Base-by-base conservation (phyloP, 805 yeast genomes). In the Candida easanensis region DNA sequence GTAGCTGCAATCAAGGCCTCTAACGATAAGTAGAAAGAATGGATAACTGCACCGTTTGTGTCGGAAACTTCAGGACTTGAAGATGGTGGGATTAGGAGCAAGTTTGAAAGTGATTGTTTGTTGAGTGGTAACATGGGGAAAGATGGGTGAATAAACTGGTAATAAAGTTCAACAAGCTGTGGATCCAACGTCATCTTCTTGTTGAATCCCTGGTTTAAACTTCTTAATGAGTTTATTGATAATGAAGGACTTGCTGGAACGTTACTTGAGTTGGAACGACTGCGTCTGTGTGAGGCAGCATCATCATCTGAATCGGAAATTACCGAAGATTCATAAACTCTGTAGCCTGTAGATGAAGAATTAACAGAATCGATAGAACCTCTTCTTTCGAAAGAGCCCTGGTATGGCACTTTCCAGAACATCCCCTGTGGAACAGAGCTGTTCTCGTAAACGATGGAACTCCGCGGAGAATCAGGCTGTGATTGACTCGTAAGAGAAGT, bases 161-260 rank as follows among this genome's bases (percentile, higher is more conserved):
- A 76, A 51, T 52, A 78, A 42, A 63, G 63, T 58, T 65, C 74
- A 61, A 65, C 70, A 65, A 64, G 61, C 56, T 62, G 75, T 7
- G 47, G 46, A 20, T 40, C 44, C 25, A 45, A n/a, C 3, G 42
- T 25, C 41, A 46, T 25, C 20, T 36, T 41, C 36, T 39, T 50
- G 17, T 38, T 27, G 27, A 53, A 38, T 4, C 56, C 51, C 14
- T 46, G 49, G 39, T 44, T 54, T 20, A 54, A 36, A 19, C 54
- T 52, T 23, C 44, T 48, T 14, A 54, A 27, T 3, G 56, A 53
- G 23, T 49, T 48, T 2, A 50, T 33, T 1, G 57, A 53, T n/a
- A 57, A 23, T 3, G 58, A 53, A 5, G 60, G 61, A 22, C 56
- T 49, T 3, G 46, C 41, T 1, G 56, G 61, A 9, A 49, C 35